These are phyloP conservation scores for Fusarium sublunatum DNA, from an alignment of 2,329 filamentous ascomycete genomes.

Conservation along the genomic window DNA sequence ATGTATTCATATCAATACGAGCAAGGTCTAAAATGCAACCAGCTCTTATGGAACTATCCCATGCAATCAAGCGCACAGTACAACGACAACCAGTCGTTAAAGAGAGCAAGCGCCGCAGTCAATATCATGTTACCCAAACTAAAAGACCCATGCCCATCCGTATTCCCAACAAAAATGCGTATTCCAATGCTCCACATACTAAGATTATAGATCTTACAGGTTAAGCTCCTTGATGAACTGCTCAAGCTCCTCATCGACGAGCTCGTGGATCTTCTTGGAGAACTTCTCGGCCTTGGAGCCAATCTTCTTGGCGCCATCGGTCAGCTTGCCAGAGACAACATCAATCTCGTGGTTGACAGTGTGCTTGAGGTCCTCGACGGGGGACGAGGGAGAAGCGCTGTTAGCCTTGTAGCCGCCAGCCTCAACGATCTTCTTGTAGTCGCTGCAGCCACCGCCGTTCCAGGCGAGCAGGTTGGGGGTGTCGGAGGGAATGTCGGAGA, in stretches of 20 bases:
- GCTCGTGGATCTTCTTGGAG: constrained; percentile 70
- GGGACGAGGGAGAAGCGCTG: constrained; percentile 53
- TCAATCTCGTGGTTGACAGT: constrained; percentile 71
- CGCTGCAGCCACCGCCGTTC: constrained; percentile 96
- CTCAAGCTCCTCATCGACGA: constrained; percentile 71
- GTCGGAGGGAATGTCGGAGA: constrained; percentile 83
- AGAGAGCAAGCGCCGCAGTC: constrained; percentile 33
- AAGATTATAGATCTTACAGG: constrained; percentile 48
- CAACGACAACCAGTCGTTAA: constrained; percentile 33
- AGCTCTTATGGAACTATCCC: constrained; percentile 20
- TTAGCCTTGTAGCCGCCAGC: constrained; percentile 76
- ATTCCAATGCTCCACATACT: constrained; percentile 42
- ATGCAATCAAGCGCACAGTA: constrained; percentile 30
- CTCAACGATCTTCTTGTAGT: constrained; percentile 86
- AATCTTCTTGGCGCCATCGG: constrained; percentile 64
- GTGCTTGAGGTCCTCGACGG: constrained; percentile 70
- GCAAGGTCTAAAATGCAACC: constrained; percentile 22
- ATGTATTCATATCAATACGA: constrained; percentile 35
- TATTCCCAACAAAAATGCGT: constrained; percentile 43
- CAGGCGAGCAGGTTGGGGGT: constrained; percentile 97
- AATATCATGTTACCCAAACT: constrained; percentile 47
- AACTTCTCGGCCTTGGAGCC: constrained; percentile 70
- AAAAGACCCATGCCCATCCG: constrained; percentile 40
- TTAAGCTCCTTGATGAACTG: constrained; percentile 67
- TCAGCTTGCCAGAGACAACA: constrained; percentile 65